A percentile compares a stretch with the other conserved stretches of the same genome.
Evolutionary conservation across 1,139 yeast genomes (phyloP).

Genomic region (Yamadazyma dushanensis): DNA sequence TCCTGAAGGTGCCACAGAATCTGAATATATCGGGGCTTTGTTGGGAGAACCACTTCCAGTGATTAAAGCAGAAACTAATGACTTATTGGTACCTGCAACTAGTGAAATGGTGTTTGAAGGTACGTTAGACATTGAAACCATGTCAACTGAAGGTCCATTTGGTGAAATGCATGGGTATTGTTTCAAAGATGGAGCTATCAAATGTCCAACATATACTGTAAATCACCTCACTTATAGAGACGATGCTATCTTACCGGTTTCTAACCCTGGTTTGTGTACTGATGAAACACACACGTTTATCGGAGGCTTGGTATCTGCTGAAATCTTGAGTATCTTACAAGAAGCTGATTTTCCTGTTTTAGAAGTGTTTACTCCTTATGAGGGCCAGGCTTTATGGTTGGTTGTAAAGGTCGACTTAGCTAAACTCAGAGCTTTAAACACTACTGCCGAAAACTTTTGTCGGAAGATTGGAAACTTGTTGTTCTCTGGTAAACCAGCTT

Average conservation of each 20-base stretch:
- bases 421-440: constrained; percentile 1
- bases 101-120: constrained; percentile 4
- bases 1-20: constrained; percentile 4
- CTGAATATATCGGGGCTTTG: constrained; percentile 3
- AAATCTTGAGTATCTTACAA: too few relatives aligned
- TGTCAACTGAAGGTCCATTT: constrained; percentile 3
- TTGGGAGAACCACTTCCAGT: constrained; percentile 2
- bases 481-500: constrained; percentile 3
- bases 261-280: too few relatives aligned
- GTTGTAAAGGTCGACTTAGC: constrained; percentile 1
- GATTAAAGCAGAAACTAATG: constrained; percentile 3
- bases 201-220: too few relatives aligned
- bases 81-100: constrained; percentile 2
- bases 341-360: too few relatives aligned
- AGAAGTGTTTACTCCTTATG: too few relatives aligned
- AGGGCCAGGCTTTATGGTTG: constrained; percentile 3
- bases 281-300: too few relatives aligned
- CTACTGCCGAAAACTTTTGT: background rate
- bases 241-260: too few relatives aligned
- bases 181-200: constrained; percentile 2
- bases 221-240: too few relatives aligned
- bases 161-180: constrained; percentile 4
- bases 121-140: background rate
- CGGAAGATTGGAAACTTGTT: background rate
- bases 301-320: too few relatives aligned